These are phyloP conservation scores for Aspergillus affinis DNA, from an alignment of 495 filamentous ascomycete species.

Conservation along the genomic window DNA sequence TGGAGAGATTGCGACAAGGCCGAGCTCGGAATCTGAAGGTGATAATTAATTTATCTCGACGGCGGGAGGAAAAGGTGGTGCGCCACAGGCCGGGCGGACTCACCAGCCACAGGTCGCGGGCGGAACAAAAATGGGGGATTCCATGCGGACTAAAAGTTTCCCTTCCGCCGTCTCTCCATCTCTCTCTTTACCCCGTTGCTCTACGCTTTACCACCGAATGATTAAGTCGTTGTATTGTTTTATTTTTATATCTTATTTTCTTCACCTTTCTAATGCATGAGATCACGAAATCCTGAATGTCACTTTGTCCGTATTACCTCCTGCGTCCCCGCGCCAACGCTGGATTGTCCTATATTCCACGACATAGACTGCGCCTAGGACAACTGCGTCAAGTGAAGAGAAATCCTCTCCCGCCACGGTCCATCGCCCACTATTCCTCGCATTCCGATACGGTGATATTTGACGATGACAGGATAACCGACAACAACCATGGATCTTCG, in stretches of 20 bases:
- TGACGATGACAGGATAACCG: background rate
- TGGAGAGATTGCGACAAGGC: background rate
- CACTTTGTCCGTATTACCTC: slow-evolving; percentile 31
- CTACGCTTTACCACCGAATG: background rate
- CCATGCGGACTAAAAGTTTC: slow-evolving; percentile 7
- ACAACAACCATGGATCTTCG: background rate
- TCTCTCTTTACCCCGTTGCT: background rate
- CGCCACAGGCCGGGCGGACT: slow-evolving; percentile 23
- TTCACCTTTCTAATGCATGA: slow-evolving; percentile 23
- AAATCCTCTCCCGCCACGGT: slow-evolving; percentile 11
- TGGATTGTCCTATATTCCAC: slow-evolving; percentile 28
- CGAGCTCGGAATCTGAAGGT: background rate
- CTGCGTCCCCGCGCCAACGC: slow-evolving; percentile 32
- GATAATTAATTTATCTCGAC: background rate
- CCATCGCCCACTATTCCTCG: slow-evolving; percentile 19
- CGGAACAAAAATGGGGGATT: slow-evolving; percentile 8
- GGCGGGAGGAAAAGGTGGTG: slow-evolving; percentile 19
- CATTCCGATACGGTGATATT: slow-evolving; percentile 9
- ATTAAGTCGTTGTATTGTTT: no score
- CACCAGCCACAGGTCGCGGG: slow-evolving; percentile 32
- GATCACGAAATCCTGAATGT: slow-evolving; percentile 39
- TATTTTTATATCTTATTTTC: background rate
- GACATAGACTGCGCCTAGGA: slow-evolving; percentile 23
- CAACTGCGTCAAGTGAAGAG: slow-evolving; percentile 24
- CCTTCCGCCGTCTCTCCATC: background rate